Base-by-base conservation (phyloP, 176 grass and related monocot species). In the Eragrostis nindensis region DNA sequence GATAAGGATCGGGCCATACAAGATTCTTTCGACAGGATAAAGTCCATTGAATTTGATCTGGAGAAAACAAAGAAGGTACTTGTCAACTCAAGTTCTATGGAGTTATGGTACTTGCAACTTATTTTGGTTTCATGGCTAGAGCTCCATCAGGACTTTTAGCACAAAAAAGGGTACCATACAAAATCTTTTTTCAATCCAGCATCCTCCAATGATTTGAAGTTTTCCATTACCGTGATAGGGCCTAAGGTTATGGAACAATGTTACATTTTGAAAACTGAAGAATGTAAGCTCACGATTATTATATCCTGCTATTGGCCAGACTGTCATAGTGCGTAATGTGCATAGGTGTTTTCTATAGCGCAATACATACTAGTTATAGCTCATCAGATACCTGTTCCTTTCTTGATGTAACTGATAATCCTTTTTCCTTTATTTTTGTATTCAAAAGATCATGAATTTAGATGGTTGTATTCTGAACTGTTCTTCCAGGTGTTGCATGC, bases 21-120 rank as follows among this genome's bases (percentile, higher is more conserved):
- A 68, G 93, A 95, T 87, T 99, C 96, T 86, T 95, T 90, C 84
- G 84, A 95, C 80, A 95, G 93, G 73, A 99, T 99, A 87, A 99
- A 94, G 70, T 91, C 89, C 48, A 85, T 99, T 42, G 90, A 95
- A 65, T 91, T 88, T 95, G 96, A 99, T 76, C 88, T 99, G 54
- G 90, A 99, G 50, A 99, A 95, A 71, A 99, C 96, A 76, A 99
- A 99, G 80, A 89, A 90, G 88, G 93, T 95, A 88, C 39, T 80
- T 67, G 32, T 89, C 38, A 80, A 70, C 24, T 40, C 15, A 66
- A 63, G 16, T 59, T 5, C 75, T 80, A 42, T 66, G 60, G 14
- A 54, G 26, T 75, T 69, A 76, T 81, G 64, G 8, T 66, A 40
- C 71, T 81, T 65, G 29, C 16, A 83, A n/a, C 42, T 66, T 60